A percentile compares a stretch with the other conserved stretches of the same genome.
These are phyloP conservation scores for Fusarium vanettenii DNA, from an alignment of 2,329 filamentous ascomycete species.

Conservation along the genomic window DNA sequence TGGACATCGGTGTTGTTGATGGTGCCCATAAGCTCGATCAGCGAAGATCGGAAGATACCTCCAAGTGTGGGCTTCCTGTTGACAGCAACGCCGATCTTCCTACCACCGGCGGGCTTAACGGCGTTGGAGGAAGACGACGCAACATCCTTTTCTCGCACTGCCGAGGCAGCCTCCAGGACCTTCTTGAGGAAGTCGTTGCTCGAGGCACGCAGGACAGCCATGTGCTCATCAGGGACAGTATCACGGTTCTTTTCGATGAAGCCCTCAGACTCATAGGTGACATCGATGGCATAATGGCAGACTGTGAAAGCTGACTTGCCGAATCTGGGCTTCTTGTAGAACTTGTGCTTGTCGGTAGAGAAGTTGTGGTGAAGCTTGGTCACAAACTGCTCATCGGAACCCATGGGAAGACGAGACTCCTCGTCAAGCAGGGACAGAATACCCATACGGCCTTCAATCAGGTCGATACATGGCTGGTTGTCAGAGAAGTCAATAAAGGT, in stretches of 20 bases:
- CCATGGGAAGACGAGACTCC: conserved; percentile 96
- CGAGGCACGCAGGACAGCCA: conserved; percentile 89
- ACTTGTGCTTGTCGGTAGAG: conserved; percentile 88
- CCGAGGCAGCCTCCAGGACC: conserved; percentile 86
- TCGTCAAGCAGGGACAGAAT: conserved; percentile 93
- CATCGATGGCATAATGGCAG: conserved; percentile 97
- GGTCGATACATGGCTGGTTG: conserved; percentile 98
- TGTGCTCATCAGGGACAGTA: conserved; percentile 97
- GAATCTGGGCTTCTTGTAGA: conserved; percentile 98
- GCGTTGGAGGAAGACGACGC: conserved; percentile 73
- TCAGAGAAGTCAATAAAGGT: conserved; percentile 99
- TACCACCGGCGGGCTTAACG: conserved; percentile 83
- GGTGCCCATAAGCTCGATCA: conserved; percentile 97
- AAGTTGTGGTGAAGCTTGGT: conserved; percentile 97
- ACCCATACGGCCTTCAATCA: conserved; percentile 97
- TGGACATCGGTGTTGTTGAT: conserved; percentile 99
- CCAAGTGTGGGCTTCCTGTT: conserved; percentile 97
- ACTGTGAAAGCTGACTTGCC: conserved; percentile 98
- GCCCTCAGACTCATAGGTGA: conserved; percentile 98
- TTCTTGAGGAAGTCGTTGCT: conserved; percentile 86
- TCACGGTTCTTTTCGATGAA: conserved; percentile 99
- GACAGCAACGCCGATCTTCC: conserved; percentile 90
- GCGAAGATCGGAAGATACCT: conserved; percentile 97
- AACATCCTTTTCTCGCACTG: conserved; percentile 89
- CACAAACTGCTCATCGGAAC: conserved; percentile 95